Conservation (phyloP, 768 basidiomycete species). For the Trametes cinnabarina region DNA sequence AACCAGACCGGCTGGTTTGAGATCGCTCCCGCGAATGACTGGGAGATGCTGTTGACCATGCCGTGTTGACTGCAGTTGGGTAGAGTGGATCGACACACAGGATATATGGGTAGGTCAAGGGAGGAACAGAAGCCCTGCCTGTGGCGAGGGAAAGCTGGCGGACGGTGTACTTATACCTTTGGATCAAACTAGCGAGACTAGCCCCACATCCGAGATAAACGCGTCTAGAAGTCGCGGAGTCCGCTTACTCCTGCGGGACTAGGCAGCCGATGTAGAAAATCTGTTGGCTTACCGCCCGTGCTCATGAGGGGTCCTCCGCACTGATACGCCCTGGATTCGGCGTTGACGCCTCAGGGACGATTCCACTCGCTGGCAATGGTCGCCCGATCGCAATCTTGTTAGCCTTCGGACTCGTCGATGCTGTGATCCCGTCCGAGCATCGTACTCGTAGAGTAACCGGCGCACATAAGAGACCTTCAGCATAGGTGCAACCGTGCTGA, state of each 20-base stretch:
- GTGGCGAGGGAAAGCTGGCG: neutral
- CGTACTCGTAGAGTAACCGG: too few species aligned
- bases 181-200: neutral
- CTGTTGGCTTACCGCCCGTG: neutral
- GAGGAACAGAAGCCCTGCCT: neutral
- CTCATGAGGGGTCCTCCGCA: neutral
- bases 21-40: neutral
- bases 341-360: neutral
- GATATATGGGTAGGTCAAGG: too few species aligned
- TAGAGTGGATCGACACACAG: neutral
- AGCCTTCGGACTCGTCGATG: too few species aligned
- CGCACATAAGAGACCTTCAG: too few species aligned
- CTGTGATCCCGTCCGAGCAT: too few species aligned
- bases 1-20: conserved; percentile 5
- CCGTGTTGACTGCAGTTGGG: neutral
- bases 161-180: neutral
- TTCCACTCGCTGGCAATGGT: too few species aligned
- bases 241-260: neutral
- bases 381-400: too few species aligned
- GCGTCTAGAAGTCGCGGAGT: conserved; percentile 1
- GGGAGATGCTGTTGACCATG: neutral
- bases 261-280: neutral
- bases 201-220: neutral
- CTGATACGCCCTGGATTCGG: too few species aligned
- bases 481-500: too few species aligned